Evolutionary conservation across 108 stramenopile species (phyloP).

Genomic region (Pseudonitzschia multistriata): DNA sequence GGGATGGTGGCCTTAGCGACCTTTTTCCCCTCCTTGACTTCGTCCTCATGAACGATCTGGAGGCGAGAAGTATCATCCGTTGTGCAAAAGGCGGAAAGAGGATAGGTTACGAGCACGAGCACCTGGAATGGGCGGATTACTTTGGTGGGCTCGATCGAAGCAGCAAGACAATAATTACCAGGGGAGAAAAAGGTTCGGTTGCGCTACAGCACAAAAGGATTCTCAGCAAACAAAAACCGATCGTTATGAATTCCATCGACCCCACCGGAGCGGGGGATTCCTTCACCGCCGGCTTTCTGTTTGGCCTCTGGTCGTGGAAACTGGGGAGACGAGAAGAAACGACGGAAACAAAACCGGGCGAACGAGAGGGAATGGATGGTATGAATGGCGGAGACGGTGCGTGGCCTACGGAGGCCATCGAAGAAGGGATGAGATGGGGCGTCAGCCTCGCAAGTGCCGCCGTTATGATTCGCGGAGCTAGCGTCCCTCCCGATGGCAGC

Average conservation of each 20-base stretch:
- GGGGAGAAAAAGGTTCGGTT: conserved; percentile 57
- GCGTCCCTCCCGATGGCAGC: conserved; percentile 42
- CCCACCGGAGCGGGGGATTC: conserved; percentile 85
- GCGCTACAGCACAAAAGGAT: conserved; percentile 44
- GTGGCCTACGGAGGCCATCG: conserved; percentile 40
- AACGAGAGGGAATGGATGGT: not conserved
- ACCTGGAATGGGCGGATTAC: conserved; percentile 43
- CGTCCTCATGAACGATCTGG: conserved; percentile 69
- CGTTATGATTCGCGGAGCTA: conserved; percentile 64
- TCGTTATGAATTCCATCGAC: conserved; percentile 43
- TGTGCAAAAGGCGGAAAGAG: conserved; percentile 11
- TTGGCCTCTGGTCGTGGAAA: conserved; percentile 51
- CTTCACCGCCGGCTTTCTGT: conserved; percentile 75
- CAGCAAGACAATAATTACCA: conserved; percentile 60
- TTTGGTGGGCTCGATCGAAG: conserved; percentile 32
- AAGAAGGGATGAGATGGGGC: conserved; percentile 52
- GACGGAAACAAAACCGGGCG: conserved; percentile 4
- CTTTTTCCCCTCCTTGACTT: conserved; percentile 60
- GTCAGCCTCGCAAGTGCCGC: conserved; percentile 59
- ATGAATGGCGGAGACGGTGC: conserved; percentile 3
- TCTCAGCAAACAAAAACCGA: conserved; percentile 37
- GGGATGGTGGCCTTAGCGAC: conserved; percentile 71
- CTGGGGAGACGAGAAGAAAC: not conserved
- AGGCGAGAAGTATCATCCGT: conserved; percentile 47
- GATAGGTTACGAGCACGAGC: conserved; percentile 17